These are phyloP conservation scores for Teunomyces kruisii DNA, from an alignment of 805 yeast species.

Conservation along the genomic window DNA sequence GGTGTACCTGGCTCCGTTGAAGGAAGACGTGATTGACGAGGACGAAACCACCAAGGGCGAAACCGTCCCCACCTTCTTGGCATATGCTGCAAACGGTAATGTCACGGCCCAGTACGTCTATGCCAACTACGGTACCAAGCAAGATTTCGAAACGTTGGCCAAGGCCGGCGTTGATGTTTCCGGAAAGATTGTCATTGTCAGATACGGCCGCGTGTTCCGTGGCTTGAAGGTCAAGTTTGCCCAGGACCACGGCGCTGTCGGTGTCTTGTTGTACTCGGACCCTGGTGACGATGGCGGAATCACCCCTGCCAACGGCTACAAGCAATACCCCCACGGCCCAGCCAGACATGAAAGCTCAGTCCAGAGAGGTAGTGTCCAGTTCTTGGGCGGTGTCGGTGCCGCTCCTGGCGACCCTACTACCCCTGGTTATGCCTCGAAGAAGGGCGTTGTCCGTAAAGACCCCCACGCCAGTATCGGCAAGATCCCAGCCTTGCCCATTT, in stretches of 20 bases:
- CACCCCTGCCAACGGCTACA: conserved; percentile 54
- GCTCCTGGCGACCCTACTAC: conserved; percentile 80
- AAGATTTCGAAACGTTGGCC: conserved; percentile 50
- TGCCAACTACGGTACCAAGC: conserved; percentile 58
- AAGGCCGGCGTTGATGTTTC: conserved; percentile 42
- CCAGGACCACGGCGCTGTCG: conserved; percentile 59
- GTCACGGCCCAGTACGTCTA: conserved; percentile 55
- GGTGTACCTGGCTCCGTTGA: conserved; percentile 48
- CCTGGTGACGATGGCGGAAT: conserved; percentile 61
- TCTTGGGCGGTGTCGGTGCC: conserved; percentile 46
- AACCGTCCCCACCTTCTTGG: conserved; percentile 55
- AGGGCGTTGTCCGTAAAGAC: conserved; percentile 34
- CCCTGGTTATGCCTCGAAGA: conserved; percentile 65
- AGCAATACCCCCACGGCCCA: conserved; percentile 62
- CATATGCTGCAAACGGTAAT: conserved; percentile 64
- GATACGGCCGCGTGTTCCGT: conserved; percentile 51
- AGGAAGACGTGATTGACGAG: conserved; percentile 47
- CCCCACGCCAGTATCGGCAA: conserved; percentile 34
- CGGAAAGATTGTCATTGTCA: conserved; percentile 59
- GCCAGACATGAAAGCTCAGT: conserved; percentile 63
- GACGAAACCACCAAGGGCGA: conserved; percentile 40
- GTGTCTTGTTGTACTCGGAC: conserved; percentile 57
- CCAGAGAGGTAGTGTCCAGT: conserved; percentile 61
- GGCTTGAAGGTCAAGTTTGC: conserved; percentile 65
- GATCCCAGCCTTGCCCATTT: conserved; percentile 45